phyloP scores from a whole-genome alignment of 305 asterid species.

The Nicotiana rustica region DNA sequence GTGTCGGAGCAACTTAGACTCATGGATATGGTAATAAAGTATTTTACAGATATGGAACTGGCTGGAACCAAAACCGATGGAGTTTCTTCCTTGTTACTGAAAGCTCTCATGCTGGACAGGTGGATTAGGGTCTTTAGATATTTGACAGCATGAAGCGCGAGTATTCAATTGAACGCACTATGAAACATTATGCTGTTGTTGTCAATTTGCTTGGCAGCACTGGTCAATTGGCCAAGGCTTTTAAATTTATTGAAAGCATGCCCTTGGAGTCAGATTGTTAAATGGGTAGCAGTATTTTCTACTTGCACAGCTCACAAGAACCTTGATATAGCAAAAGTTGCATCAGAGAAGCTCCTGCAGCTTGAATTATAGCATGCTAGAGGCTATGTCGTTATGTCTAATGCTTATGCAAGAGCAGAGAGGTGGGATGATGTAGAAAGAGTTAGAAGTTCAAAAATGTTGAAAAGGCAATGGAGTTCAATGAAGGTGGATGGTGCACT shows the following conservation, averaged over 20 bases:
- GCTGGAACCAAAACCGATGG: slow-evolving; percentile 44
- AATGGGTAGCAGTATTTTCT: slow-evolving; percentile 53
- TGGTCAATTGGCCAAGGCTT: slow-evolving; percentile 47
- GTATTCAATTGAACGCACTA: slow-evolving; percentile 42
- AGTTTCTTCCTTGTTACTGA: slow-evolving; percentile 47
- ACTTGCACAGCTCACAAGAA: slow-evolving; percentile 53
- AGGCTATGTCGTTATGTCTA: slow-evolving; percentile 51
- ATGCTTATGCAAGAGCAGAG: slow-evolving; percentile 44
- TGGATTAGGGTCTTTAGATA: slow-evolving; percentile 45
- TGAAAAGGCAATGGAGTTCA: slow-evolving; percentile 51
- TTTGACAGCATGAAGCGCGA: slow-evolving; percentile 45
- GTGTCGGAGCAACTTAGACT: too few relatives aligned
- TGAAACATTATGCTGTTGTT: slow-evolving; percentile 53
- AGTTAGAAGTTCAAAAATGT: slow-evolving; percentile 46
- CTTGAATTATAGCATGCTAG: slow-evolving; percentile 50
- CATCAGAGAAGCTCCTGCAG: slow-evolving; percentile 45
- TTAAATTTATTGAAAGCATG: slow-evolving; percentile 47
- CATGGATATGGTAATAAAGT: slow-evolving; percentile 46
- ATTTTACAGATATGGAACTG: too few relatives aligned
- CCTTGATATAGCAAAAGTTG: slow-evolving; percentile 48
- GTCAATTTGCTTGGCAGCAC: slow-evolving; percentile 53
- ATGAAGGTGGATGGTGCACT: slow-evolving; percentile 43
- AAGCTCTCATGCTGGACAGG: slow-evolving; percentile 49
- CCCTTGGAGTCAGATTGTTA: slow-evolving; percentile 47
- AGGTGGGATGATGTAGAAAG: slow-evolving; percentile 47